These are phyloP conservation scores for Tetracladium setigerum DNA, from an alignment of 495 filamentous ascomycete genomes.

Conservation along the genomic window DNA sequence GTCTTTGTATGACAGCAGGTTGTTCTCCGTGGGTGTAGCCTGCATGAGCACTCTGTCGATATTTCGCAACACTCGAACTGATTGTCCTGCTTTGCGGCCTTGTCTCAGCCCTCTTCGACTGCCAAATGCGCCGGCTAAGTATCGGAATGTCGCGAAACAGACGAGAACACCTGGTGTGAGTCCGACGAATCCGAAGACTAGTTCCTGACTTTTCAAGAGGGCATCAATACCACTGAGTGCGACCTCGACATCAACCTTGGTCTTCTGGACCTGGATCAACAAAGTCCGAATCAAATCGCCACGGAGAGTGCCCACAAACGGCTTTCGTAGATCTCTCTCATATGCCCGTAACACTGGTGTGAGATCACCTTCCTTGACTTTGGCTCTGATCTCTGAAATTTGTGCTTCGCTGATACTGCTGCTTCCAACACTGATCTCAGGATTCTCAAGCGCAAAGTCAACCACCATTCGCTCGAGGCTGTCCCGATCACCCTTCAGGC, in stretches of 20 bases:
- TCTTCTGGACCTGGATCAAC: conserved; percentile 95
- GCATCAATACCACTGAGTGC: conserved; percentile 91
- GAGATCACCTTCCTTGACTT: conserved; percentile 84
- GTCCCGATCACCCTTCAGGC: conserved; percentile 77
- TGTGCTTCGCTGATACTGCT: conserved; percentile 43
- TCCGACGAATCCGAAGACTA: conserved; percentile 94
- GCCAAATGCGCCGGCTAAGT: conserved; percentile 59
- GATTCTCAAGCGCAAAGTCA: conserved; percentile 80
- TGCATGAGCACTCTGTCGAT: conserved; percentile 74
- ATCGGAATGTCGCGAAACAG: conserved; percentile 64
- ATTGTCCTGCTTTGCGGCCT: conserved; percentile 52
- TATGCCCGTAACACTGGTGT: conserved; percentile 87
- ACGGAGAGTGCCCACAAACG: conserved; percentile 68
- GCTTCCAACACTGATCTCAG: conserved; percentile 37
- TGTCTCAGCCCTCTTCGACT: conserved; percentile 55
- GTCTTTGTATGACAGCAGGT: conserved; percentile 75
- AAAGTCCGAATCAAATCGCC: conserved; percentile 88
- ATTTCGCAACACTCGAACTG: conserved; percentile 68
- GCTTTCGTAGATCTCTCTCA: conserved; percentile 73
- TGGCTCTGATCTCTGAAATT: conserved; percentile 60
- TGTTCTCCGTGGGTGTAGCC: conserved; percentile 49
- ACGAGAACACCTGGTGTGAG: conserved; percentile 86
- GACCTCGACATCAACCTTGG: conserved; percentile 95
- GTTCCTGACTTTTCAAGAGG: conserved; percentile 88
- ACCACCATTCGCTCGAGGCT: conserved; percentile 97